Conservation (phyloP, 2,329 filamentous ascomycete genomes). For the Aspergillus texensis region DNA sequence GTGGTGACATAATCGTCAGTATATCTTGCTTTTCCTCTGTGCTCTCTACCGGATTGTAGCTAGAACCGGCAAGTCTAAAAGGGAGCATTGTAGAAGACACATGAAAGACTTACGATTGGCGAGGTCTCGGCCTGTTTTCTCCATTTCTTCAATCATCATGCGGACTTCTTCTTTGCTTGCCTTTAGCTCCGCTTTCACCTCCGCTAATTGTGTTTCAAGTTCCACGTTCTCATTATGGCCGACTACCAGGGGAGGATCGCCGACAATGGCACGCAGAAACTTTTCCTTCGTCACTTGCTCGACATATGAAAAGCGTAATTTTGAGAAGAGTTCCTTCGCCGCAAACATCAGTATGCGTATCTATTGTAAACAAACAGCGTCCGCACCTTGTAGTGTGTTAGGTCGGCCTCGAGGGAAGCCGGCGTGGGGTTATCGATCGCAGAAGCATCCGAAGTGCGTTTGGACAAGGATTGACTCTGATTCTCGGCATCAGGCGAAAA, state of each 20-base stretch:
- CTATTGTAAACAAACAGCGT: neutral
- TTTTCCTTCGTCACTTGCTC: slow-evolving; percentile 99
- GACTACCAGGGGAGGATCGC: slow-evolving; percentile 84
- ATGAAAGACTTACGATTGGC: slow-evolving; percentile 53
- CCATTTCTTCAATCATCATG: slow-evolving; percentile 71
- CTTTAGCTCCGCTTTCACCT: slow-evolving; percentile 75
- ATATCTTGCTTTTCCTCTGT: neutral
- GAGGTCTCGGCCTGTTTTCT: slow-evolving; percentile 67
- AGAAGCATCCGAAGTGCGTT: slow-evolving; percentile 73
- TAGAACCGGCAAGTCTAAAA: neutral
- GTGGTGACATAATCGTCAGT: neutral
- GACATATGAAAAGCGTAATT: slow-evolving; percentile 94
- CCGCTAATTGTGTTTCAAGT: slow-evolving; percentile 69
- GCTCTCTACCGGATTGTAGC: neutral
- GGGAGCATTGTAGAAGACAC: neutral
- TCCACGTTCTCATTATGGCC: slow-evolving; percentile 79
- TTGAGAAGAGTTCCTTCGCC: slow-evolving; percentile 79
- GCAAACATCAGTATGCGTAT: slow-evolving; percentile 5
- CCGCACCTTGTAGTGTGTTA: slow-evolving; percentile 77
- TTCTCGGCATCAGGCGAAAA: slow-evolving; percentile 47
- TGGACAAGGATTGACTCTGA: slow-evolving; percentile 38
- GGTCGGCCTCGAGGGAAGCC: slow-evolving; percentile 76
- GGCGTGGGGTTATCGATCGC: slow-evolving; percentile 70
- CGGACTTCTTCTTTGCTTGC: slow-evolving; percentile 78
- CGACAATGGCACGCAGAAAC: slow-evolving; percentile 89